These are phyloP conservation scores for Lactifluus rugatus DNA, from an alignment of 768 basidiomycete species.

Conservation along the genomic window DNA sequence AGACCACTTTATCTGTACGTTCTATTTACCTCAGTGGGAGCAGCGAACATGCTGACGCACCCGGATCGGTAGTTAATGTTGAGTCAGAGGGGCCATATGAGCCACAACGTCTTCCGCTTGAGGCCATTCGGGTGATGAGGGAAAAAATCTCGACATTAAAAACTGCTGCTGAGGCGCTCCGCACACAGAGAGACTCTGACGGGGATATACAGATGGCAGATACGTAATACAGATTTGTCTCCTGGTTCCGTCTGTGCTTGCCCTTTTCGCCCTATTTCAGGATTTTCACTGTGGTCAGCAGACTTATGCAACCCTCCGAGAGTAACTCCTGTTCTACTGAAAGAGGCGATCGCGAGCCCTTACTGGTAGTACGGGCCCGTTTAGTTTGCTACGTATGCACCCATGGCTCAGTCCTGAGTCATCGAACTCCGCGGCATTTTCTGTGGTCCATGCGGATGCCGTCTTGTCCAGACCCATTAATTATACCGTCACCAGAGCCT, in stretches of 20 bases:
- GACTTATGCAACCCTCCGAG: background rate
- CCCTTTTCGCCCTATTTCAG: background rate
- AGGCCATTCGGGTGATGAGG: slow-evolving; percentile 74
- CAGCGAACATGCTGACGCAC: background rate
- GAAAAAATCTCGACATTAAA: slow-evolving; percentile 59
- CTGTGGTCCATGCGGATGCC: too few relatives aligned
- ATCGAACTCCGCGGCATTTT: too few relatives aligned
- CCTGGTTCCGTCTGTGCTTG: background rate
- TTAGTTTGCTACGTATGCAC: too few relatives aligned
- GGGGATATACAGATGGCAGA: slow-evolving; percentile 50
- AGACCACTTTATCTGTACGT: slow-evolving; percentile 88
- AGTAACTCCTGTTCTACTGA: background rate
- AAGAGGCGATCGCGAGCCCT: too few relatives aligned
- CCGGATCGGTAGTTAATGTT: slow-evolving; percentile 54
- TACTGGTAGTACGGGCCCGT: too few relatives aligned
- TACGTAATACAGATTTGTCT: slow-evolving; percentile 15
- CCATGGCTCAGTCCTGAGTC: too few relatives aligned
- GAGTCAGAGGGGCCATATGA: slow-evolving; percentile 87
- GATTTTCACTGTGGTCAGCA: too few relatives aligned
- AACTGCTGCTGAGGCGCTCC: slow-evolving; percentile 48
- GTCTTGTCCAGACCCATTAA: too few relatives aligned
- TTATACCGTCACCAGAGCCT: too few relatives aligned
- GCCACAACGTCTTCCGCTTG: slow-evolving; percentile 73
- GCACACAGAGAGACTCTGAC: slow-evolving; percentile 29
- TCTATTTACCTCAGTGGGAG: background rate